A percentile compares a stretch with the other conserved stretches of the same genome.
Conservation (phyloP, 352 stramenopile genomes). For the Phytophthora sansomeana region DNA sequence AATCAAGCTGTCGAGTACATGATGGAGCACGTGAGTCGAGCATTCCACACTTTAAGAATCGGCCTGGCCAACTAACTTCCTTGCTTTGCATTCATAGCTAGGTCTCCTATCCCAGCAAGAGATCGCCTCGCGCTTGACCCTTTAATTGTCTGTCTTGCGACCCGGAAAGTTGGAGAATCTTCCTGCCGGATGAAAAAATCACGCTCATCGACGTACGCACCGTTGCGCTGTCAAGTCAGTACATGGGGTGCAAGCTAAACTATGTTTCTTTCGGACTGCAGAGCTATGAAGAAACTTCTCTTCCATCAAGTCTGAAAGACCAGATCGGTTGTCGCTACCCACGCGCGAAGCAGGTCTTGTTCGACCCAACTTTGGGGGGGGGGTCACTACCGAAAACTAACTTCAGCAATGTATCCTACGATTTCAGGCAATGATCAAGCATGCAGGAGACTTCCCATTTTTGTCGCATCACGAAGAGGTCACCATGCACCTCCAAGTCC, state of each 20-base stretch:
- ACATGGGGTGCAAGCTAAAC: not conserved
- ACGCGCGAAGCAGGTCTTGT: constrained; percentile 54
- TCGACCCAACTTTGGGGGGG: not conserved
- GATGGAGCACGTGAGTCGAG: constrained; percentile 55
- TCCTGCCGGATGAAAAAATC: constrained; percentile 59
- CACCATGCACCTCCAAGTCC: constrained; percentile 79
- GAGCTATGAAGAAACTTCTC: constrained; percentile 66
- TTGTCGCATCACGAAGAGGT: constrained; percentile 80
- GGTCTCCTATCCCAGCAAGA: constrained; percentile 68
- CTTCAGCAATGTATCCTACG: constrained; percentile 4
- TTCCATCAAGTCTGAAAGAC: constrained; percentile 50
- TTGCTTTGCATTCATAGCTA: constrained; percentile 34
- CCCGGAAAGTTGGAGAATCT: constrained; percentile 56
- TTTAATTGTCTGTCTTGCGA: constrained; percentile 62
- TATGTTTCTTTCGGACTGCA: constrained; percentile 12
- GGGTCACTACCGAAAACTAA: not conserved
- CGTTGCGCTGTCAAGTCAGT: not conserved
- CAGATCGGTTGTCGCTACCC: constrained; percentile 57
- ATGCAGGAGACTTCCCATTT: constrained; percentile 73
- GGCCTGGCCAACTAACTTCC: not conserved
- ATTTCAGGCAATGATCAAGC: constrained; percentile 69
- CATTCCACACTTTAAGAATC: not conserved
- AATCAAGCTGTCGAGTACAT: constrained; percentile 71
- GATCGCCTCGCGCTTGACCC: constrained; percentile 68
- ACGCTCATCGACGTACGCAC: constrained; percentile 65